A percentile compares a stretch with the other conserved stretches of the same genome.
phyloP scores from a whole-genome alignment of 257 asterid species.

The Solanum chmielewskii region DNA sequence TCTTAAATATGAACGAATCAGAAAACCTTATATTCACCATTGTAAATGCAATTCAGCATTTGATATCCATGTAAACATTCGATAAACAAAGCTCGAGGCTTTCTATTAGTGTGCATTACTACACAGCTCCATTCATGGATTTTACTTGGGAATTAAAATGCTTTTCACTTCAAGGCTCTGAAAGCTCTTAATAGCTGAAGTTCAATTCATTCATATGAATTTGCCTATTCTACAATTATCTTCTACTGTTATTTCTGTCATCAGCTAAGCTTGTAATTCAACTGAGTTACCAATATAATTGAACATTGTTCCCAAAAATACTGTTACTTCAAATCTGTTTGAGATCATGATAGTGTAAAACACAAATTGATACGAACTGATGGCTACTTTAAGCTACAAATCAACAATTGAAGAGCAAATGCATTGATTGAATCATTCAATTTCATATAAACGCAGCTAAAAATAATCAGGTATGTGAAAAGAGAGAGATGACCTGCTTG shows the following conservation, averaged over 20 bases:
- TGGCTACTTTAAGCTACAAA: background rate
- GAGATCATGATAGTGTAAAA: background rate
- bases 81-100: background rate
- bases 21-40: background rate
- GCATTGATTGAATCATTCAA: background rate
- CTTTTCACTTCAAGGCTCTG: background rate
- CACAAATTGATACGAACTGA: background rate
- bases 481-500: slow-evolving; percentile 19
- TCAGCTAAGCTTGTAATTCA: background rate
- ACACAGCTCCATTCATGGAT: background rate
- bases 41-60: background rate
- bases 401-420: background rate
- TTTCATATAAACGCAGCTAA: background rate
- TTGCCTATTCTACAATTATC: background rate
- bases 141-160: background rate
- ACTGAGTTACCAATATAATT: background rate
- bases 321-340: background rate
- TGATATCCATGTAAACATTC: background rate
- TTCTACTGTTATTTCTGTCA: background rate
- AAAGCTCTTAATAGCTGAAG: background rate
- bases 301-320: background rate
- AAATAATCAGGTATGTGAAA: background rate
- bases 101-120: background rate
- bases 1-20: background rate
- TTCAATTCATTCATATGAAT: background rate